Evolutionary conservation across 495 filamentous ascomycete species (phyloP).

Genomic region (Neurospora discreta): DNA sequence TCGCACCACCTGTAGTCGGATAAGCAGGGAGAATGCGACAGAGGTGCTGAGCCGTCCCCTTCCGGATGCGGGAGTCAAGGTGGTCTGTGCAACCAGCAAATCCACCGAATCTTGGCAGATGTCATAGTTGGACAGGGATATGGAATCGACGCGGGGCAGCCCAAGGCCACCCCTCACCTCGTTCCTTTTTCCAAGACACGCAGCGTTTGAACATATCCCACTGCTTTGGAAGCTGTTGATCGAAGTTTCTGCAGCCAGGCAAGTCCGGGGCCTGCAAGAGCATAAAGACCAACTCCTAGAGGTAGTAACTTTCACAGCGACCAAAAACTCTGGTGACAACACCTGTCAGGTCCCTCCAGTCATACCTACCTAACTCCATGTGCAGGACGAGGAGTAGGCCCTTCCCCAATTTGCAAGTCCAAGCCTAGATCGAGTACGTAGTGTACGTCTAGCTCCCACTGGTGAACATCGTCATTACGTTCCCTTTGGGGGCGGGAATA

Average conservation of each 20-base stretch:
- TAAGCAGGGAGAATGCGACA: neutral
- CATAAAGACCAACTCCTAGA: neutral
- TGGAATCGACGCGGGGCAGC: neutral
- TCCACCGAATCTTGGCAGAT: too few relatives aligned
- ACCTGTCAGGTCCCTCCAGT: neutral
- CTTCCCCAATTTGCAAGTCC: neutral
- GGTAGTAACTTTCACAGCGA: neutral
- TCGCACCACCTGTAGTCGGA: neutral
- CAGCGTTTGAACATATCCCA: neutral
- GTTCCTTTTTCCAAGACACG: neutral
- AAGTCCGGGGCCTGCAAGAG: neutral
- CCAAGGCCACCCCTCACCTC: neutral
- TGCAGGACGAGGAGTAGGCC: neutral
- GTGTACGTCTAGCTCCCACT: neutral
- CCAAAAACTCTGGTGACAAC: neutral
- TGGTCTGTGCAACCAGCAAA: too few relatives aligned
- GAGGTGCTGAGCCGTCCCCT: neutral
- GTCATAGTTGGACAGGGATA: neutral
- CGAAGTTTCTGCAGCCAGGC: neutral
- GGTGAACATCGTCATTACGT: neutral
- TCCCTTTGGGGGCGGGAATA: neutral
- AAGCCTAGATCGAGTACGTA: neutral
- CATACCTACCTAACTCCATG: neutral
- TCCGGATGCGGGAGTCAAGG: neutral
- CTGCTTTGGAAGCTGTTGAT: neutral